phyloP scores from a whole-genome alignment of 2,329 filamentous ascomycete species.

The Penicillium sumatraense region DNA sequence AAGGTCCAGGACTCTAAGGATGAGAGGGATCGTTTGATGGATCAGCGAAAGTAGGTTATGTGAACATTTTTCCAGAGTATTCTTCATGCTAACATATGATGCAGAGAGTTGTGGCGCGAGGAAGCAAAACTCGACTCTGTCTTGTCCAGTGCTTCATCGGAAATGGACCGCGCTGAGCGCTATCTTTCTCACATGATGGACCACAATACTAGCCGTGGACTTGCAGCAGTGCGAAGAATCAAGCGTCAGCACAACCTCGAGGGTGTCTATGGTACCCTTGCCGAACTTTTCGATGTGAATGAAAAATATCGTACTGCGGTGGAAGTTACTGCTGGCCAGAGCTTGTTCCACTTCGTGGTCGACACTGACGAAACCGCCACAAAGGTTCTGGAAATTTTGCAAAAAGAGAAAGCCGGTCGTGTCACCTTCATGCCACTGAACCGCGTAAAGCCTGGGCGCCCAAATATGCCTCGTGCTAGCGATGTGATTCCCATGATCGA shows the following conservation, averaged over 20 bases:
- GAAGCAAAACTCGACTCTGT: conserved; percentile 84
- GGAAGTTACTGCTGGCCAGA: conserved; percentile 89
- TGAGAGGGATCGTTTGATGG: conserved; percentile 75
- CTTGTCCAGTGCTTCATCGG: conserved; percentile 73
- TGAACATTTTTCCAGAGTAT: not conserved
- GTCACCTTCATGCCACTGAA: conserved; percentile 95
- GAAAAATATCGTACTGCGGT: conserved; percentile 86
- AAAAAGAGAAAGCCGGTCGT: conserved; percentile 78
- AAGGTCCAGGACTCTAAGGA: conserved; percentile 79
- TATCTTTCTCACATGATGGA: conserved; percentile 86
- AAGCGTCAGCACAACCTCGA: conserved; percentile 78
- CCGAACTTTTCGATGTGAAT: conserved; percentile 86
- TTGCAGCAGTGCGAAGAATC: conserved; percentile 83
- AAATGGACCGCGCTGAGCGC: conserved; percentile 77
- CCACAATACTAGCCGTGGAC: conserved; percentile 79
- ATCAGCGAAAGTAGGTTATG: conserved; percentile 71
- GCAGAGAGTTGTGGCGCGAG: conserved; percentile 75
- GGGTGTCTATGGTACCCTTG: conserved; percentile 89
- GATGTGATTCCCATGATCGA: conserved; percentile 87
- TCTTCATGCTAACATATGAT: not conserved
- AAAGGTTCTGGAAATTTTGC: conserved; percentile 76
- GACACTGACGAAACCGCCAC: conserved; percentile 89
- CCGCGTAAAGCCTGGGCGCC: conserved; percentile 70
- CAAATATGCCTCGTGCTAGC: conserved; percentile 80
- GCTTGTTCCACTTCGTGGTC: conserved; percentile 94